Evolutionary conservation across 2,329 filamentous ascomycete species (phyloP).

Genomic region (Diaporthe citriasiana): DNA sequence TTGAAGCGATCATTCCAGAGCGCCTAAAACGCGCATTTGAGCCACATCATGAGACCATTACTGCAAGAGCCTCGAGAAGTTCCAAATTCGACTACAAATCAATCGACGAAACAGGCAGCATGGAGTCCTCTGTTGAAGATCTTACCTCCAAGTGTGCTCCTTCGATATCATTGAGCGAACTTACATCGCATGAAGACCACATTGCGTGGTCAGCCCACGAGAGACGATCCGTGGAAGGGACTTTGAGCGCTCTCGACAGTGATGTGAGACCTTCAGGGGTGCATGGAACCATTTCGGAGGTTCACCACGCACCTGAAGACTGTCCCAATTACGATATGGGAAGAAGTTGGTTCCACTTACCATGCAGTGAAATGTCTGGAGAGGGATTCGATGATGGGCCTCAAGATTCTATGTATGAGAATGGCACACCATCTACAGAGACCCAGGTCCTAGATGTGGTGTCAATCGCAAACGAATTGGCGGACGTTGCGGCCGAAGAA

Average conservation of each 20-base stretch:
- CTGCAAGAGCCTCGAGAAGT: not conserved
- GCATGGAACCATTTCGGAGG: not conserved
- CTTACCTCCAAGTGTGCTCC: not conserved
- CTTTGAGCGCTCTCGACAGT: not conserved
- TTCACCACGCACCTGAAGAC: not conserved
- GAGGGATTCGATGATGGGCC: no score
- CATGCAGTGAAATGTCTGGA: not conserved
- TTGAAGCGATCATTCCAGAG: not conserved
- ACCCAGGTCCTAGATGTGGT: not conserved
- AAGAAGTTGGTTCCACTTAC: fast-evolving
- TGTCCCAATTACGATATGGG: not conserved
- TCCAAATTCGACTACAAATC: not conserved
- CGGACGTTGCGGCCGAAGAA: not conserved
- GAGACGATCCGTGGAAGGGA: not conserved
- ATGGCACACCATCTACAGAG: not conserved
- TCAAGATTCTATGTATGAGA: no score
- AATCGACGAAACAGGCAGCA: not conserved
- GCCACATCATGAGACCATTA: not conserved
- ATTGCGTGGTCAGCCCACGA: not conserved
- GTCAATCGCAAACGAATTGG: not conserved
- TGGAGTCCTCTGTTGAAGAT: no score
- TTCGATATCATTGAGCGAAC: not conserved
- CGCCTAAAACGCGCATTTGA: not conserved
- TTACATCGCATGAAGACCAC: not conserved
- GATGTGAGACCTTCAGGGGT: not conserved